These are phyloP conservation scores for Vitis hybrid DNA, from an alignment of 177 flowering plant genomes.

Conservation along the genomic window DNA sequence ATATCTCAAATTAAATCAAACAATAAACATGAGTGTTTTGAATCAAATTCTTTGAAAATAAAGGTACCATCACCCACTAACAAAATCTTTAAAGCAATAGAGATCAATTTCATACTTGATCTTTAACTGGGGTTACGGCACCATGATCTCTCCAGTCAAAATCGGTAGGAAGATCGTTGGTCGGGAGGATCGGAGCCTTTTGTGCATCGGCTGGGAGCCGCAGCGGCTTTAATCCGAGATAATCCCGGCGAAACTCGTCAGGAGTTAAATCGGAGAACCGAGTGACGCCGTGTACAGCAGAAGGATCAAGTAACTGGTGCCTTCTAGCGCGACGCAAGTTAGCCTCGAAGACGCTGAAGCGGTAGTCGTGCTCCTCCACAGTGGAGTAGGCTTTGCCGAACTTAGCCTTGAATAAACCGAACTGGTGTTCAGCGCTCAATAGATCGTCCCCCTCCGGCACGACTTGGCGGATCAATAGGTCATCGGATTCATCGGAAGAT, in stretches of 20 bases:
- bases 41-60: no score
- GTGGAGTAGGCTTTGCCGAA: neutral
- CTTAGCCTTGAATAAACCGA: neutral
- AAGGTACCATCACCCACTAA: no score
- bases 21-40: no score
- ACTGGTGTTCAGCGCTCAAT: neutral
- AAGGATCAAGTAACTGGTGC: neutral
- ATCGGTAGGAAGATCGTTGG: neutral
- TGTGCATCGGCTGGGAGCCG: neutral
- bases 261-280: no score
- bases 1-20: no score
- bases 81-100: neutral
- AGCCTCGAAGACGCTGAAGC: neutral
- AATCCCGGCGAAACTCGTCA: neutral
- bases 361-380: neutral
- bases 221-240: neutral
- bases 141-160: neutral
- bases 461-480: neutral
- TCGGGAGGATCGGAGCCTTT: neutral
- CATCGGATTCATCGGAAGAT: neutral
- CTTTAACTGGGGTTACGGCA: neutral
- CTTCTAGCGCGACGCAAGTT: neutral
- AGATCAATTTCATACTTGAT: neutral
- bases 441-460: neutral
- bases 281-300: no score